Base-by-base conservation (phyloP, 495 filamentous ascomycete species). In the Tuber aestivum region DNA sequence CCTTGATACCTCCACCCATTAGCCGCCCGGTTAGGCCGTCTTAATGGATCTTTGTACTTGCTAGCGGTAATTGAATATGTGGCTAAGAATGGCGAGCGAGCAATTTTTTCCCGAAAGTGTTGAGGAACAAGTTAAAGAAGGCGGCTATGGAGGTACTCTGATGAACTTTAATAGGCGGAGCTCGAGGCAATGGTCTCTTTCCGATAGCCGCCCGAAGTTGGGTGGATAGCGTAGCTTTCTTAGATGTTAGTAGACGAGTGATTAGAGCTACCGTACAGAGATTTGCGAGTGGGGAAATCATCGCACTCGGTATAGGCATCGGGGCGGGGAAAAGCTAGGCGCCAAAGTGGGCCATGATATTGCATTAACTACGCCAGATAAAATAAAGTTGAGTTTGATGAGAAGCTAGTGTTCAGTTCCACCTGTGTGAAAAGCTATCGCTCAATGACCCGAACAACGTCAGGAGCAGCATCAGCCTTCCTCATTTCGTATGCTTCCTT, bases 401-500 rank as follows among this genome's bases (percentile, higher is more conserved):
- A 12, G 14, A 65, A 35, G 8, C 56, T 65, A 65, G 32, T 35
- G 18, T 65, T 35, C 14, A 20, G 12, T 65, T 65, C 27, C 56
- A 65, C 32, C 56, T 35, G 27, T 20, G 32, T 65, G 32, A 65
- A 65, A 35, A 65, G 14, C 56, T 65, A 65, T 27, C 6, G 27
- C 27, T 20, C 41, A 70, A 79, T 79, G 45, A 79, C 78, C 44
- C 80, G 76, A 44, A 82, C 75, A 40, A 77, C 84, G 82, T 93
- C 91, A 8, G 91, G 91, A n/a, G 87, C 87, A 65, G 91, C 91
- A 85, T 93, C 91, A 41, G 89, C 89, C 79, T 87, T 87, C 32
- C 90, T 86, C 78, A 89, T 84, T 72, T 89, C 85, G 82, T 90
- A 88, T 74, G 90, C 91, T 69, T 85, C 82, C 38, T 91, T 93